Evolutionary conservation across 179 eudicot genomes (phyloP), one percentile per base, ranked within the genome.

Genomic region (Heliamphora pulchella): DNA sequence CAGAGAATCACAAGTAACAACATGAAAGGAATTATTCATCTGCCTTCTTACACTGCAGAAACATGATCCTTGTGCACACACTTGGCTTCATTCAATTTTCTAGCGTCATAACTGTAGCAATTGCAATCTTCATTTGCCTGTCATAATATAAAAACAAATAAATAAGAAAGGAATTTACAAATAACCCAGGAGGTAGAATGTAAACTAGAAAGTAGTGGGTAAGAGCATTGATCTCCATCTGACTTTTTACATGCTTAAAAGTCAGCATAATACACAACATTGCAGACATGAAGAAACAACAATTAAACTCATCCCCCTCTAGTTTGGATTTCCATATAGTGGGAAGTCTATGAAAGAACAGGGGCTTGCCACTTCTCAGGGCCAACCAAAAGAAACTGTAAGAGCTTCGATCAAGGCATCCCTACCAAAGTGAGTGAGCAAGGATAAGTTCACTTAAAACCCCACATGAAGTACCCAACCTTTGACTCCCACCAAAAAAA

Each of bases 51-150:
- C 99, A 96, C 99, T 82, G 99, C 94, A 83, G 96, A 90, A 80
- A 91, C 98, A 82, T 96, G 99, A 82, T 94, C 99, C 86, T 90
- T 87, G 86, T 96, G 99, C 82, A 94, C 98, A 86, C 97, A 93
- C 84, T 85, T 94, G 39, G 99, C 98, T 86, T 91, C 96, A 81
- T 82, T 80, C 81, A 96, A 79, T 73, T 91, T 94, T 83, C 99
- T 89, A 57, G 86, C 80, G 87, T 96, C 99, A 84, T 83, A 93
- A 81, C 98, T 96, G 83, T 96, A 96, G 86, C 99, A 94, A 81
- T 87, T 94, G 86, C 93, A 83, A 84, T 96, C 97, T 79, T 96
- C 99, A 84, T 94, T 96, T 80, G 98, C 99, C 99, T 96, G 82
- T 84, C 83, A 73, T 67, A 81, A 72, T 53, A 69, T 48, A 61